phyloP scores from a whole-genome alignment of 768 basidiomycete genomes.

The Mycena filopes region DNA sequence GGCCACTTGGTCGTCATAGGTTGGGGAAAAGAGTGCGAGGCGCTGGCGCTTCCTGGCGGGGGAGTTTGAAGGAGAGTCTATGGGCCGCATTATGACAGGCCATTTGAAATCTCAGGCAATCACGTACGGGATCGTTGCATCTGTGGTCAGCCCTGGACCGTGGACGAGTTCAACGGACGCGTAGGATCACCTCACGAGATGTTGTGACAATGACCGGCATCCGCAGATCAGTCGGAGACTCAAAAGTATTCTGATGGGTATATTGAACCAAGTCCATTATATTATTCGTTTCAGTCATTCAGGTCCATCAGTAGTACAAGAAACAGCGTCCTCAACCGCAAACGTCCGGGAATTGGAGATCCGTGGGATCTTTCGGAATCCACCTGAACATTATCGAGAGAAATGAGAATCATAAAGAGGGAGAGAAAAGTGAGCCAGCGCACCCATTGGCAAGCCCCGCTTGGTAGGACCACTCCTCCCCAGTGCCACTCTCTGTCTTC shows the following conservation, averaged over 20 bases:
- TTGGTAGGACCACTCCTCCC: constrained; percentile 92
- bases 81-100: constrained; percentile 14
- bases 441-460: constrained; percentile 79
- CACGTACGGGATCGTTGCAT: constrained; percentile 23
- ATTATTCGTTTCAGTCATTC: background rate
- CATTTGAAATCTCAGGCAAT: background rate
- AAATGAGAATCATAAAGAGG: no score
- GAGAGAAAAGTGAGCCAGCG: no score
- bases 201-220: background rate
- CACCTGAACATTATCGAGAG: no score
- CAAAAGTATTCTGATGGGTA: no score
- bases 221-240: no score
- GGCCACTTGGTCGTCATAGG: constrained; percentile 64
- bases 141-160: no score
- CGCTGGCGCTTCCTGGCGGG: constrained; percentile 69
- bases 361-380: constrained; percentile 75
- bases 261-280: background rate
- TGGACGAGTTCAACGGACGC: constrained; percentile 6
- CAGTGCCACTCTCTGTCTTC: constrained; percentile 80
- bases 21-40: constrained; percentile 65
- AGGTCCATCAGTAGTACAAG: background rate
- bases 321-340: constrained; percentile 54
- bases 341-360: constrained; percentile 66
- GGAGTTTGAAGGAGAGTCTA: constrained; percentile 49
- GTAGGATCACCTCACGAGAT: constrained; percentile 7